Percentiles rank a stretch among this genome's conserved stretches.
These are phyloP conservation scores for Silene vulgaris DNA, from an alignment of 179 eudicot genomes.

Conservation along the genomic window DNA sequence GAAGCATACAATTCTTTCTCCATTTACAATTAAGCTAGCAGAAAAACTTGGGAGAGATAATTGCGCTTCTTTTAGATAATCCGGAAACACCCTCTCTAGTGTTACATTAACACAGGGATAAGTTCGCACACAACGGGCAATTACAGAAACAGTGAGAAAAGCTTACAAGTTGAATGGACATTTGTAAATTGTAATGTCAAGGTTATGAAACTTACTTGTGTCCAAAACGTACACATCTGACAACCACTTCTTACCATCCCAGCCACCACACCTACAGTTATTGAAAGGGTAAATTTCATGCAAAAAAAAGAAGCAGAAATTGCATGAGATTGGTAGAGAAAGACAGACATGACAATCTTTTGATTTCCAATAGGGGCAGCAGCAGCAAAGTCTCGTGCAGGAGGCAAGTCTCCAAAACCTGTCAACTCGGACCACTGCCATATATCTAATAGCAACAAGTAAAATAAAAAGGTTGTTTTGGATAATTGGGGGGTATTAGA, in stretches of 20 bases:
- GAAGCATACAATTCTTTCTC: neutral
- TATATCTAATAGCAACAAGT: slow-evolving; percentile 53
- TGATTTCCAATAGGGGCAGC: slow-evolving; percentile 88
- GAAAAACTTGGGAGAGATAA: too few relatives aligned
- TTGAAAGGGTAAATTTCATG: slow-evolving; percentile 16
- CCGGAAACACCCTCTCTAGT: too few relatives aligned
- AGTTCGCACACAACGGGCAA: neutral
- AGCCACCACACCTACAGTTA: slow-evolving; percentile 87
- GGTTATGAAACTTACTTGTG: slow-evolving; percentile 56
- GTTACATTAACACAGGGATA: too few relatives aligned
- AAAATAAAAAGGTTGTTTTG: neutral
- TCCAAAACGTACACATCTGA: slow-evolving; percentile 88
- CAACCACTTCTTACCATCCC: slow-evolving; percentile 96
- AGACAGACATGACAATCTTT: slow-evolving; percentile 83
- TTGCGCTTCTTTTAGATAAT: too few relatives aligned
- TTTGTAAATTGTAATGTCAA: neutral
- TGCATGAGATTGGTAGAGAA: slow-evolving; percentile 14
- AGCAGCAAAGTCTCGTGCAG: slow-evolving; percentile 92
- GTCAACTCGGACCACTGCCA: slow-evolving; percentile 99
- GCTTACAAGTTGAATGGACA: neutral
- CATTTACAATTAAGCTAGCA: neutral
- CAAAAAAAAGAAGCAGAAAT: slow-evolving; percentile 8
- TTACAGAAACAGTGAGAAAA: slow-evolving; percentile 6
- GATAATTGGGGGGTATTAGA: neutral
- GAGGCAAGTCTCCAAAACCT: slow-evolving; percentile 93